These are phyloP conservation scores for Solanum lignicaule DNA, from an alignment of 257 asterid species.

Conservation along the genomic window DNA sequence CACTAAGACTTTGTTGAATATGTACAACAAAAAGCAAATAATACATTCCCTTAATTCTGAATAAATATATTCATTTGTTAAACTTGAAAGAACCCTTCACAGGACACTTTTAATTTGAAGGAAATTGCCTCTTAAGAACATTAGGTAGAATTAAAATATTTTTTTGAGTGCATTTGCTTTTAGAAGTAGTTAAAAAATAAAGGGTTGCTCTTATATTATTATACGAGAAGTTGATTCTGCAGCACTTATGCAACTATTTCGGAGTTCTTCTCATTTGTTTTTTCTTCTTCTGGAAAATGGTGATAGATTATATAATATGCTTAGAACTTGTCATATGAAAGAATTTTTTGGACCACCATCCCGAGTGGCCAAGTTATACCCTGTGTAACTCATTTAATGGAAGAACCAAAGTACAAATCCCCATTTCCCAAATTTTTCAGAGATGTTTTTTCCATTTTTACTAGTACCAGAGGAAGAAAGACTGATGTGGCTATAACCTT, in stretches of 20 bases:
- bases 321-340: not conserved
- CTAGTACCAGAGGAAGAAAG: not conserved
- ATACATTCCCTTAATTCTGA: not conserved
- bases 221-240: not conserved
- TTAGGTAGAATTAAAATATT: not conserved
- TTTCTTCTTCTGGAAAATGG: not conserved
- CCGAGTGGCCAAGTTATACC: not conserved
- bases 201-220: not conserved
- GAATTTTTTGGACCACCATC: not conserved
- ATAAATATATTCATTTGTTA: not conserved
- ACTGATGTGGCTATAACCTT: slow-evolving; percentile 4
- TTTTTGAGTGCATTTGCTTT: not conserved
- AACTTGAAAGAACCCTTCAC: not conserved
- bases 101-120: not conserved
- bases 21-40: not conserved
- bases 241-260: not conserved
- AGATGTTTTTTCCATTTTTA: not conserved
- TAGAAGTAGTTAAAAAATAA: not conserved
- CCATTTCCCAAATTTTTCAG: not conserved
- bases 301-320: not conserved
- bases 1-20: not conserved
- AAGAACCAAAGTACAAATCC: not conserved
- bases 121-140: not conserved
- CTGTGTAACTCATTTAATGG: not conserved
- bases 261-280: not conserved